Evolutionary conservation across 2,329 filamentous ascomycete species (phyloP).

Genomic region (Cladosporium sphaerospermum): DNA sequence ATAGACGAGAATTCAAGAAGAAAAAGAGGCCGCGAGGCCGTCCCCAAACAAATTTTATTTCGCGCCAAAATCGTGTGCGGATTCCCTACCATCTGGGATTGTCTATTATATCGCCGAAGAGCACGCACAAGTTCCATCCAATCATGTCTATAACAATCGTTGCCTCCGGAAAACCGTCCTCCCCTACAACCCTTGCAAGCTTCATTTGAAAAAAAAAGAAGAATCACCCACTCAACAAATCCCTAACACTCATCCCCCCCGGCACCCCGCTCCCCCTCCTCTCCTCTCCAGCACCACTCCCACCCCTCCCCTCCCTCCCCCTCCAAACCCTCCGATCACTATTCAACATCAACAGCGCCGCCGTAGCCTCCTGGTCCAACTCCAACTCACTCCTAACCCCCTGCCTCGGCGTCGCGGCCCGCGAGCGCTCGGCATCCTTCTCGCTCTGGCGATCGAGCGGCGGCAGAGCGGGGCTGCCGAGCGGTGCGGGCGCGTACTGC

Average conservation of each 20-base stretch:
- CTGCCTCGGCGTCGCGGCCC: slow-evolving; percentile 12
- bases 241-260: slow-evolving; percentile 40
- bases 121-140: too few relatives aligned
- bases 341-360: slow-evolving; percentile 82
- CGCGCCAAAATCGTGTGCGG: too few relatives aligned
- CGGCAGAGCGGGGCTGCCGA: slow-evolving; percentile 42
- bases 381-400: slow-evolving; percentile 25
- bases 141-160: too few relatives aligned
- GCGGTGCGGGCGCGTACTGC: slow-evolving; percentile 16
- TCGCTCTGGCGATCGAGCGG: slow-evolving; percentile 45
- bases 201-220: neutral
- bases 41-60: too few relatives aligned
- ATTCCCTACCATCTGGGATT: too few relatives aligned
- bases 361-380: slow-evolving; percentile 68
- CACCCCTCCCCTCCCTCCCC: slow-evolving; percentile 7
- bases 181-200: too few relatives aligned
- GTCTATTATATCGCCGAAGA: too few relatives aligned
- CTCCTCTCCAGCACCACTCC: slow-evolving; percentile 7
- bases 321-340: slow-evolving; percentile 57
- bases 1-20: too few relatives aligned
- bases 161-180: too few relatives aligned
- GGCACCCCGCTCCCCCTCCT: slow-evolving; percentile 14
- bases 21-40: too few relatives aligned
- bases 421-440: slow-evolving; percentile 16
- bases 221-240: slow-evolving; percentile 35